Conservation (phyloP, 495 filamentous ascomycete genomes). For the Ascodesmis nigricans region DNA sequence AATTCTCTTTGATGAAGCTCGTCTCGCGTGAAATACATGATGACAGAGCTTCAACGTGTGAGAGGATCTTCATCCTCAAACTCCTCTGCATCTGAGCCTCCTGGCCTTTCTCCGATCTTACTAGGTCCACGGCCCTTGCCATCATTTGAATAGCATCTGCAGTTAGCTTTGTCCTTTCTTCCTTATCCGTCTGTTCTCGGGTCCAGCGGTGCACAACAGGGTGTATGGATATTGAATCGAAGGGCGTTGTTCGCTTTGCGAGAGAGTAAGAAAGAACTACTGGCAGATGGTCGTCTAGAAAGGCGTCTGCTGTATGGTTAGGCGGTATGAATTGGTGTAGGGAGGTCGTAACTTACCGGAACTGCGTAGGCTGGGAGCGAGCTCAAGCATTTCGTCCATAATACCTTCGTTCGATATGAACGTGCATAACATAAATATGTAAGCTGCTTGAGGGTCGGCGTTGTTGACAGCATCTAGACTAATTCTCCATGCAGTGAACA, state of each 20-base stretch:
- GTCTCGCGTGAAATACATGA: background rate
- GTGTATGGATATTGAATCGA: slow-evolving; percentile 2
- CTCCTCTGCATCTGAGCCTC: background rate
- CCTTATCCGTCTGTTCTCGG: background rate
- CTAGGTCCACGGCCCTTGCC: too few species aligned
- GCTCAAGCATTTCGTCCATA: slow-evolving; percentile 5
- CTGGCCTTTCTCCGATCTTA: too few species aligned
- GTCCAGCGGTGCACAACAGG: slow-evolving; percentile 5
- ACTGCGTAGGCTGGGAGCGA: background rate
- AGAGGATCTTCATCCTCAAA: background rate
- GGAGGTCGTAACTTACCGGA: background rate
- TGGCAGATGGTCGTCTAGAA: background rate
- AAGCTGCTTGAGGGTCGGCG: background rate
- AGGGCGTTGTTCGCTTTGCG: background rate
- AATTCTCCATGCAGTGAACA: slow-evolving; percentile 7
- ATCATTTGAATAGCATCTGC: background rate
- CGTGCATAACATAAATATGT: slow-evolving; percentile 4
- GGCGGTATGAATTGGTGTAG: too few species aligned
- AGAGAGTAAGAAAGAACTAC: slow-evolving; percentile 4
- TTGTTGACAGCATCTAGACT: slow-evolving; percentile 1
- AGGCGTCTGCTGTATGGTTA: slow-evolving; percentile 2
- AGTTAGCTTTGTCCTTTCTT: background rate
- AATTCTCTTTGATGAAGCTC: background rate
- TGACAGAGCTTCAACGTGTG: background rate
- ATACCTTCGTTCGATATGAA: slow-evolving; percentile 6